Conservation (phyloP, 257 asterid genomes). For the Solanum arcanum region DNA sequence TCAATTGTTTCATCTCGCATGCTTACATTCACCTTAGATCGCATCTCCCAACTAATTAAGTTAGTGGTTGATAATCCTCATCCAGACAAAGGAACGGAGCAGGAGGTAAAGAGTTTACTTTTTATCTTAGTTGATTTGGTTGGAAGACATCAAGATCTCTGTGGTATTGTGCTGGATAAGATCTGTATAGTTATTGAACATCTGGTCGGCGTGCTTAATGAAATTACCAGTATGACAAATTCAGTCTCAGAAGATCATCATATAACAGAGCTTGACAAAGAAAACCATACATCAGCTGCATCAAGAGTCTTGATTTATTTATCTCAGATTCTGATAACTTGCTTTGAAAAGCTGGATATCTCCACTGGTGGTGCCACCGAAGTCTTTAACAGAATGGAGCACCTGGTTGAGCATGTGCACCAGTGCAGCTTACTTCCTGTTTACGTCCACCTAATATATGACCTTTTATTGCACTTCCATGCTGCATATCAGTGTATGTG, state of each 20-base stretch:
- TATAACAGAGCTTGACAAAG: conserved; percentile 9
- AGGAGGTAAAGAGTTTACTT: conserved; percentile 52
- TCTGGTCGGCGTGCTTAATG: conserved; percentile 23
- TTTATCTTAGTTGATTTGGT: conserved; percentile 33
- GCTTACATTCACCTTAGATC: conserved; percentile 36
- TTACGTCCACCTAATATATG: conserved; percentile 23
- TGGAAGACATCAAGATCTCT: conserved; percentile 32
- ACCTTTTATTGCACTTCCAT: conserved; percentile 37
- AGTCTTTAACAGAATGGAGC: conserved; percentile 32
- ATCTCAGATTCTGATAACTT: conserved; percentile 34
- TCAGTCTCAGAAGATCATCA: conserved; percentile 9
- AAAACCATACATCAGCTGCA: background rate
- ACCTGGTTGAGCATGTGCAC: conserved; percentile 34
- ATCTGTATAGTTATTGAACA: conserved; percentile 31
- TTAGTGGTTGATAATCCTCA: conserved; percentile 12
- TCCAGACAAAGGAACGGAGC: conserved; percentile 23
- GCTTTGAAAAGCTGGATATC: conserved; percentile 37
- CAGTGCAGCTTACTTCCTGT: conserved; percentile 21
- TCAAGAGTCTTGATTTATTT: conserved; percentile 34
- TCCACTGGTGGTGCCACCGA: conserved; percentile 19
- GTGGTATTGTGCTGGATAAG: conserved; percentile 38
- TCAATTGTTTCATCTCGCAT: conserved; percentile 28
- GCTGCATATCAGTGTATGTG: conserved; percentile 15
- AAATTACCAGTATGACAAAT: conserved; percentile 11
- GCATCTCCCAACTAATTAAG: conserved; percentile 26